These are phyloP conservation scores for Alternaria arborescens DNA, from an alignment of 2,329 filamentous ascomycete species.

Conservation along the genomic window DNA sequence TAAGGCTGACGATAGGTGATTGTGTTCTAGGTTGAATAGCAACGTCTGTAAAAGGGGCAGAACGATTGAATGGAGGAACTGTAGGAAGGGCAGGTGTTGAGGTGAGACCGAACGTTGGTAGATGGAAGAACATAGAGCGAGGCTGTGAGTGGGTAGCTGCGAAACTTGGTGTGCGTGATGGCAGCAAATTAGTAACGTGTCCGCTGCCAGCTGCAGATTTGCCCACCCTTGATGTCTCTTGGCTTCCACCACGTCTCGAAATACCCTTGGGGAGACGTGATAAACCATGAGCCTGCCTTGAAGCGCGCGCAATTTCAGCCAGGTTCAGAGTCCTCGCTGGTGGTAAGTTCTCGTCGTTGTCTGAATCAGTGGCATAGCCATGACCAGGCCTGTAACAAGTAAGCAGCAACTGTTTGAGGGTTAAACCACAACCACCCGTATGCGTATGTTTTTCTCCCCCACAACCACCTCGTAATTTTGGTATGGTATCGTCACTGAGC, in stretches of 20 bases:
- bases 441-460: background rate
- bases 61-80: background rate
- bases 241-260: background rate
- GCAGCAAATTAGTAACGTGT: background rate
- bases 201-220: background rate
- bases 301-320: background rate
- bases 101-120: background rate
- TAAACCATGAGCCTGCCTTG: background rate
- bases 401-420: constrained; percentile 11
- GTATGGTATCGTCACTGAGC: background rate
- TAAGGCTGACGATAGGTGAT: constrained; percentile 12
- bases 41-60: background rate
- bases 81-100: background rate
- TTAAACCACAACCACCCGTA: background rate
- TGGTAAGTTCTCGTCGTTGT: background rate
- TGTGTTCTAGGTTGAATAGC: background rate
- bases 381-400: constrained; percentile 2
- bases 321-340: background rate
- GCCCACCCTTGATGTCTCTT: background rate
- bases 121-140: background rate
- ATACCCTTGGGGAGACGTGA: constrained; percentile 6
- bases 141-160: background rate
- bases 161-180: background rate
- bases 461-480: constrained; percentile 22
- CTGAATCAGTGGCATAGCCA: background rate